Evolutionary conservation across 495 filamentous ascomycete species (phyloP), one percentile per base, ranked within the genome.

Genomic region (Copromyces sp.): DNA sequence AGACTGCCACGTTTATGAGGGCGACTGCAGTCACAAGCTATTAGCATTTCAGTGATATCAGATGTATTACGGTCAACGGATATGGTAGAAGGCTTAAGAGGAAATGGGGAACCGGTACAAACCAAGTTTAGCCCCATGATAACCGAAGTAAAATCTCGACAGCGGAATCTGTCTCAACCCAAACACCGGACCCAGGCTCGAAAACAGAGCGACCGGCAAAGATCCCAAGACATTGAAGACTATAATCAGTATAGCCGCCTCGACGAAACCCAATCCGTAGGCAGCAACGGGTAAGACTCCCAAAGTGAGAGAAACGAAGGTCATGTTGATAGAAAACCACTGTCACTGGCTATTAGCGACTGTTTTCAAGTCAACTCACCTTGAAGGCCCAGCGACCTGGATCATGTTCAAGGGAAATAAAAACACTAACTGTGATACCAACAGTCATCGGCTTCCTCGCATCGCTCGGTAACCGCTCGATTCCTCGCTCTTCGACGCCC

Each of bases 311-410:
- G 92, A 90, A 44, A 90, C 90, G 68, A 94, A 89, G 69, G 93
- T 91, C 90, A 95, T 91, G 81, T 95, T 95, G 73, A 91, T 90
- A 1, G 92, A 90, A 69, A 94, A 80, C 93, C 93, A 95, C 93
- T 94, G 77, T 17, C 40, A n/a, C 5, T 17, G 39, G 69, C 68
- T 17, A 16, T 72, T 45, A 70, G 70, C 68, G 9, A 74, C 40
- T 75, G 17, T 45, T 17, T 45, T 45, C 17, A 8, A 45, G 17
- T 2, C 17, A 9, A 9, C 6, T 38, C 17, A 39, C 9, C 32
- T 37, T 40, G 8, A 61, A 65, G 12, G 68, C 20, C 32, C 20
- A 24, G 68, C n/a, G n/a, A n/a, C n/a, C n/a, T n/a, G n/a, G 24
- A 24, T 24, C 24, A 24, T 24, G 1, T 24, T 24, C 24, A 24